Base-by-base conservation (phyloP, 1,284 basidiomycete genomes). In the Veloboletus limbatus region DNA sequence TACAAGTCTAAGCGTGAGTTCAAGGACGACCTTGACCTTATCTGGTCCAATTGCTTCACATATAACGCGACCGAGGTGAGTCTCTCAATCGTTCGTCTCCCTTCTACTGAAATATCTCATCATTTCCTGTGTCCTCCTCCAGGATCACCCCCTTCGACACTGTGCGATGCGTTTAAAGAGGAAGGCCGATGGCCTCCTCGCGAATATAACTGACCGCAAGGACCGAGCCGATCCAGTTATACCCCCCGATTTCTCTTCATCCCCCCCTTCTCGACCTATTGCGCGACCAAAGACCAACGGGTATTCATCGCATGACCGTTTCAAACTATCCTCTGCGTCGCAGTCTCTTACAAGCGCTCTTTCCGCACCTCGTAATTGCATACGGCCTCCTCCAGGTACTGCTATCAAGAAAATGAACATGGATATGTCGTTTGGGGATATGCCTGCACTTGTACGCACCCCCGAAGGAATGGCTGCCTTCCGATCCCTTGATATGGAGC, bases 1-100 rank as follows among this genome's bases (percentile, higher is more conserved):
- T 98, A 97, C 79, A 96, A 95, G 71, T 90, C 82, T 44, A 98
- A 99, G 71, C 78, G 81, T 51, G 89, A 96, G 60, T 99, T 99
- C 67, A 85, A 87, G 52, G 85, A 88, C 51, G 97, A 99, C 68
- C 73, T 99, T 35, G 90, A 96, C 57, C 79, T 97, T 51, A 98
- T 99, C 57, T 99, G 96, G 96, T 82, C 85, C 44, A 99, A 99
- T 60, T 98, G 96, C 66, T 79, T 89, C 56, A 81, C 79, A 10
- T 99, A 98, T 69, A 99, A 99, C 65, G 85, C 88, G 20, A 80
- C 85, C 14, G 88, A 92, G 69, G 94, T 92, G 57, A 49, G 82
- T 74, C 16, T 17, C 25, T 20, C 28, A 6, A 14, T 13, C 1
- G 13, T 33, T 11, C n/a, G 25, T 24, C 13, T 43, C 40, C 20